Conservation (phyloP, 768 basidiomycete genomes). For the Mycena indigotica region DNA sequence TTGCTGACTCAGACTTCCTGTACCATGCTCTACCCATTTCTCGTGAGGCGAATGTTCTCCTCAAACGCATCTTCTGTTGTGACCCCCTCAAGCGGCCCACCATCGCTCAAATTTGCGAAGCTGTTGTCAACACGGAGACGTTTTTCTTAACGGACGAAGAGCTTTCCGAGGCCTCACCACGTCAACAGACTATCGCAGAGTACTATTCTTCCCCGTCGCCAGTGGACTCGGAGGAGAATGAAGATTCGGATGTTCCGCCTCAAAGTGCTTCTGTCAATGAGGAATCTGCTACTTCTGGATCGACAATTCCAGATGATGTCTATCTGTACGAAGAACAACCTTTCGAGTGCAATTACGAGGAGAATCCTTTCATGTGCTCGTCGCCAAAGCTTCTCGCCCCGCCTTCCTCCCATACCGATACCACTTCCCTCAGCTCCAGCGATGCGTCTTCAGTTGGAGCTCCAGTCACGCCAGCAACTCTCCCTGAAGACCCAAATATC, state of each 20-base stretch:
- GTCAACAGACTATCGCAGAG: slow-evolving; percentile 24
- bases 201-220: slow-evolving; percentile 21
- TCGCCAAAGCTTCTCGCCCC: slow-evolving; percentile 29
- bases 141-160: slow-evolving; percentile 64
- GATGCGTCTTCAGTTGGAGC: slow-evolving; percentile 8
- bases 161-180: slow-evolving; percentile 31
- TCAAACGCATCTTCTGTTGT: slow-evolving; percentile 72
- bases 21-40: slow-evolving; percentile 75
- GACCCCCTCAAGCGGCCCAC: slow-evolving; percentile 64
- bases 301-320: slow-evolving; percentile 36
- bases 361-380: not conserved
- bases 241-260: slow-evolving; percentile 6
- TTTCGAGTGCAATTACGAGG: slow-evolving; percentile 3
- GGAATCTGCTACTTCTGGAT: slow-evolving; percentile 21
- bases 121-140: slow-evolving; percentile 55
- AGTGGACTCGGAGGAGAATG: slow-evolving; percentile 1
- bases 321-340: slow-evolving; percentile 40
- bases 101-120: slow-evolving; percentile 60
- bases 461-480: slow-evolving; percentile 51
- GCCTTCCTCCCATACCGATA: slow-evolving; percentile 16
- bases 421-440: slow-evolving; percentile 21
- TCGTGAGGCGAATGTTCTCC: slow-evolving; percentile 57
- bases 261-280: slow-evolving; percentile 5
- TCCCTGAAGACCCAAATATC: slow-evolving; percentile 37
- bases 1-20: slow-evolving; percentile 65